These are phyloP conservation scores for Aspergillus vadensis DNA, from an alignment of 2,329 filamentous ascomycete species.

Conservation along the genomic window DNA sequence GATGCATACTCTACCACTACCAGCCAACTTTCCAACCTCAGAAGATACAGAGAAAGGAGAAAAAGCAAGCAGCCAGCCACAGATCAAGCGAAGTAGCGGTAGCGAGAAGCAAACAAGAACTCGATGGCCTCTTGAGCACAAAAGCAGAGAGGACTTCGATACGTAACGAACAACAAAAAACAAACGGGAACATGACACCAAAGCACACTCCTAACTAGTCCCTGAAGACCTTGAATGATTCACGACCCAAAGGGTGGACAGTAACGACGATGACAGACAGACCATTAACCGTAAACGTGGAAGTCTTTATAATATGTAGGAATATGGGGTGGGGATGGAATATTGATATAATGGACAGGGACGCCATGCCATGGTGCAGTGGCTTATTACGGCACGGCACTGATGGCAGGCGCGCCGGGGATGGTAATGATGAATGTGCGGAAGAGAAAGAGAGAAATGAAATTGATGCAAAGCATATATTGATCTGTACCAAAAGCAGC, in stretches of 20 bases:
- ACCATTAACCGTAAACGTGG: background rate
- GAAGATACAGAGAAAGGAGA: background rate
- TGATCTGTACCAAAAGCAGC: constrained; percentile 24
- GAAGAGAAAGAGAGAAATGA: constrained; percentile 7
- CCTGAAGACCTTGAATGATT: too few relatives aligned
- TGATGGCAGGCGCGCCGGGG: constrained; percentile 1
- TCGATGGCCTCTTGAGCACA: background rate
- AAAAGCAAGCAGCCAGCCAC: background rate
- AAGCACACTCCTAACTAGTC: too few relatives aligned
- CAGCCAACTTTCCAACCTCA: constrained; percentile 16
- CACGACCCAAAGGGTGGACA: too few relatives aligned
- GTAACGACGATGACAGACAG: too few relatives aligned
- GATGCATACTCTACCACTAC: constrained; percentile 5
- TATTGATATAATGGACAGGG: background rate
- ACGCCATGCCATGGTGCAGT: background rate
- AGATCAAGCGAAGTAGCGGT: constrained; percentile 4
- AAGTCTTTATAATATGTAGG: background rate
- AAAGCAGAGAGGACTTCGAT: too few relatives aligned
- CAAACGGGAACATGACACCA: too few relatives aligned
- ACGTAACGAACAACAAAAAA: too few relatives aligned
- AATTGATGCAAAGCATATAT: constrained; percentile 14
- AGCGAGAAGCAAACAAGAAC: background rate
- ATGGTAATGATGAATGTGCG: background rate
- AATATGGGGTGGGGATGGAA: background rate
- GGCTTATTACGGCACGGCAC: constrained; percentile 7